phyloP scores from a whole-genome alignment of 2,329 filamentous ascomycete genomes.

The Alternaria sp. region DNA sequence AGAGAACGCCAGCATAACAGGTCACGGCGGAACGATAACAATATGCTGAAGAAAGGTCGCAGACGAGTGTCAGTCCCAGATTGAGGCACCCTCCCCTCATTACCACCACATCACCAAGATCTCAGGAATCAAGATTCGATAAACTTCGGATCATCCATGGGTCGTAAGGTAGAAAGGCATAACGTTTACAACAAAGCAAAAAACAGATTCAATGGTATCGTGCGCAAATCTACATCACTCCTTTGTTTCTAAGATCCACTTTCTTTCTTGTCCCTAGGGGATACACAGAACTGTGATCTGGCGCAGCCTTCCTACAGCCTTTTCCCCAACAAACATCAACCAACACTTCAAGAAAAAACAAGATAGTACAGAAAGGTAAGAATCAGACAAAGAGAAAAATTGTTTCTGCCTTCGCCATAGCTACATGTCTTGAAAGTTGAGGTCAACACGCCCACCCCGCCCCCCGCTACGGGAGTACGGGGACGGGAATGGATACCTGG shows the following conservation, averaged over 20 bases:
- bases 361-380: slow-evolving; percentile 3
- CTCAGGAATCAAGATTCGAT: not conserved
- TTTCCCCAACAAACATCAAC: slow-evolving; percentile 7
- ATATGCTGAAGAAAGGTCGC: not conserved
- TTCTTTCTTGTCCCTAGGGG: slow-evolving; percentile 8
- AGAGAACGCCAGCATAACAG: not conserved
- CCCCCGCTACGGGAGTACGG: not conserved
- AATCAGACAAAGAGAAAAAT: not conserved
- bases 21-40: not conserved
- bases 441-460: not conserved
- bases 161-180: not conserved
- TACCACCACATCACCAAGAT: not conserved
- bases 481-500: not conserved
- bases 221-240: slow-evolving; percentile 7
- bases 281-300: slow-evolving; percentile 11
- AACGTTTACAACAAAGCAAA: not conserved
- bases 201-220: slow-evolving; percentile 8
- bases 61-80: not conserved
- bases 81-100: not conserved
- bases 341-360: slow-evolving; percentile 5
- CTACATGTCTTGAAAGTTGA: not conserved
- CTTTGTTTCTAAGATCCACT: slow-evolving; percentile 3
- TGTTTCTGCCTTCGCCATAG: not conserved
- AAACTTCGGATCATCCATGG: not conserved
- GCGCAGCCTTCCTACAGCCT: slow-evolving; percentile 24